Base-by-base conservation (phyloP, 2,329 filamentous ascomycete genomes). In the Daldinia sp. region DNA sequence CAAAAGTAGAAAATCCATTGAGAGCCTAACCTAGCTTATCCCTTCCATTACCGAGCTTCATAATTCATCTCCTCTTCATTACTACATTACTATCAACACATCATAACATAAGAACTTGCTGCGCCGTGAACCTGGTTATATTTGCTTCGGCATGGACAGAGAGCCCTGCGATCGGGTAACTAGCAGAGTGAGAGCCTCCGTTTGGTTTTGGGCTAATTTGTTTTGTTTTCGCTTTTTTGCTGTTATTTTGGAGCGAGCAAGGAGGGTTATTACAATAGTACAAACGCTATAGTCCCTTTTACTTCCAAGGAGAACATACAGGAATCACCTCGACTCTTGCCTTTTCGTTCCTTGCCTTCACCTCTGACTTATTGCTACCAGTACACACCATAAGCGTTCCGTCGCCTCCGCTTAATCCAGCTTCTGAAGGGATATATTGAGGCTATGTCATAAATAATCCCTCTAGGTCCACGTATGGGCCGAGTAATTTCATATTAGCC, bases 191-290 rank as follows among this genome's bases (percentile, higher is more conserved):
- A 27, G 4, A 45, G 21, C 39, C 39, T 27, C 13, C 27, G 21
- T 25, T 15, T 27, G 39, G 39, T 45, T 45, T 27, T 29, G n/a
- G 10, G n/a, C 45, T 48, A 30, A 32, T 30, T 30, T 29, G 45
- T n/a, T 43, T 25, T 25, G 21, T 7, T 25, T n/a, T n/a, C n/a
- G n/a, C n/a, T n/a, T n/a, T n/a, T n/a, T 25, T 43, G 21, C 6
- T 43, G 21, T 45, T 21, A 4, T 45, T n/a, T 35, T 25, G 25
- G n/a, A 49, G 53, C 15, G 48, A 59, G 37, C 19, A 65, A 68
- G 64, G 66, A 67, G 66, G 68, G 64, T 45, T 69, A 68, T 71
- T 67, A 63, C 59, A 67, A 68, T 71, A 41, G 56, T 67, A 71
- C 60, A 67, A n/a, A 67, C 37, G 61, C 54, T 66, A 43, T 37